Conservation (phyloP, 257 asterid species). For the Plantago elongata region DNA sequence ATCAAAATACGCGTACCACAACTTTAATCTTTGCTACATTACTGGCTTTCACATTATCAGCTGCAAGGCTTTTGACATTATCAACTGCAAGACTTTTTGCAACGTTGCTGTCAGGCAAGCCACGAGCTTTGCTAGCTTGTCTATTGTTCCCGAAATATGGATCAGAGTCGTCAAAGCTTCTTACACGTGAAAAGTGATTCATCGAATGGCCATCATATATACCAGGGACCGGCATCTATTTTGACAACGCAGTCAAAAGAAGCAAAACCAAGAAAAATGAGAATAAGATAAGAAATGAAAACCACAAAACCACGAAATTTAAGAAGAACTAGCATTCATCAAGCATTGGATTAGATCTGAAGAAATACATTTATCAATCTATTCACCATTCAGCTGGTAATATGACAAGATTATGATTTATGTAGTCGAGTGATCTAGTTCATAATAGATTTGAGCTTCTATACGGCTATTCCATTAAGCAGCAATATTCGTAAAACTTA, state of each 20-base stretch:
- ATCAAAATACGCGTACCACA: conserved; percentile 49
- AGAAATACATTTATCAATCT: too few species aligned
- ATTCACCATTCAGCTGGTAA: too few species aligned
- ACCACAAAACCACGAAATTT: background rate
- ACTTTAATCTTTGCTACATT: conserved; percentile 97
- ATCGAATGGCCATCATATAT: conserved; percentile 54
- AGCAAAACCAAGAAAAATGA: conserved; percentile 7
- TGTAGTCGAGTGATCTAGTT: too few species aligned
- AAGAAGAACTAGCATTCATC: background rate
- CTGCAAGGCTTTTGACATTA: conserved; percentile 42
- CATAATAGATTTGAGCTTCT: too few species aligned
- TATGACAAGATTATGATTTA: too few species aligned
- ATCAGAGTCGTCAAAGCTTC: conserved; percentile 76
- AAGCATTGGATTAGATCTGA: background rate
- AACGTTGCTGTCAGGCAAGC: conserved; percentile 60
- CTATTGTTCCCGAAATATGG: conserved; percentile 60
- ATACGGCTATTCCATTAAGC: too few species aligned
- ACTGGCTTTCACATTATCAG: conserved; percentile 82
- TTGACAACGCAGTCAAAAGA: conserved; percentile 15
- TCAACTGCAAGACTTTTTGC: conserved; percentile 43
- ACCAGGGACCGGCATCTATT: conserved; percentile 64
- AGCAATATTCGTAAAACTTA: too few species aligned
- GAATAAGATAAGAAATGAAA: background rate
- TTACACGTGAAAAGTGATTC: conserved; percentile 55
- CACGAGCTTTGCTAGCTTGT: conserved; percentile 55